Conservation (phyloP, 1,284 basidiomycete species). For the Ganoderma sp. region DNA sequence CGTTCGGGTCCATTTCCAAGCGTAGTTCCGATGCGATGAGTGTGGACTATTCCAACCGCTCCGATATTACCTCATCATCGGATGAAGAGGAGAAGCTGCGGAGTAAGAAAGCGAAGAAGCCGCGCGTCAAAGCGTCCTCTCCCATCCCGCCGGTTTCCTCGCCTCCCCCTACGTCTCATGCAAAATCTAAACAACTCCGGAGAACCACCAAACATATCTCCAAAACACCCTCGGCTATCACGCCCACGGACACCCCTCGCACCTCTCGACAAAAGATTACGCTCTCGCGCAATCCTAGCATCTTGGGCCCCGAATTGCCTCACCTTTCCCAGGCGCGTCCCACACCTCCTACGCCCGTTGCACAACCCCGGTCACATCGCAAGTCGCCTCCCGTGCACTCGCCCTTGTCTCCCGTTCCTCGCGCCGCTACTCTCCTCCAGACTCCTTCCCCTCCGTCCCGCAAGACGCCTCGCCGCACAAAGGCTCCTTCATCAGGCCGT, state of each 20-base stretch:
- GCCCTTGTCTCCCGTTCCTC: slow-evolving; percentile 13
- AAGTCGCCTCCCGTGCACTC: slow-evolving; percentile 10
- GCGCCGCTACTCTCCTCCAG: background rate
- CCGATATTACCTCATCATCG: slow-evolving; percentile 62
- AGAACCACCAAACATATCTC: slow-evolving; percentile 31
- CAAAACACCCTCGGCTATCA: slow-evolving; percentile 23
- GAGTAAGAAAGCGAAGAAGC: slow-evolving; percentile 65
- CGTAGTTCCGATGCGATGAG: slow-evolving; percentile 44
- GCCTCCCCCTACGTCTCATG: slow-evolving; percentile 28
- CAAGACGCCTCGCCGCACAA: slow-evolving; percentile 33
- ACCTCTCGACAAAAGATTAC: slow-evolving; percentile 46
- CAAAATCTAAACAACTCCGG: slow-evolving; percentile 26
- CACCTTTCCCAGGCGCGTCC: slow-evolving; percentile 1
- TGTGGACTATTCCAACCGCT: slow-evolving; percentile 40
- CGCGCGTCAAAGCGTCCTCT: slow-evolving; percentile 51
- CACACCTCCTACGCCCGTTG: background rate
- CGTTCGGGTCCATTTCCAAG: slow-evolving; percentile 43
- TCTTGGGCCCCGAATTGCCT: slow-evolving; percentile 56
- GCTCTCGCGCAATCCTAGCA: slow-evolving; percentile 62
- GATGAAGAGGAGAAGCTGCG: slow-evolving; percentile 79
- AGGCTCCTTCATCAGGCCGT: slow-evolving; percentile 32
- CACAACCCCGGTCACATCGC: background rate
- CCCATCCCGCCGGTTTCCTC: slow-evolving; percentile 38
- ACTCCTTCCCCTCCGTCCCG: slow-evolving; percentile 11
- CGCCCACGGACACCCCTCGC: slow-evolving; percentile 29